These are phyloP conservation scores for Lachancea fermentati DNA, from an alignment of 805 yeast genomes.

Conservation along the genomic window DNA sequence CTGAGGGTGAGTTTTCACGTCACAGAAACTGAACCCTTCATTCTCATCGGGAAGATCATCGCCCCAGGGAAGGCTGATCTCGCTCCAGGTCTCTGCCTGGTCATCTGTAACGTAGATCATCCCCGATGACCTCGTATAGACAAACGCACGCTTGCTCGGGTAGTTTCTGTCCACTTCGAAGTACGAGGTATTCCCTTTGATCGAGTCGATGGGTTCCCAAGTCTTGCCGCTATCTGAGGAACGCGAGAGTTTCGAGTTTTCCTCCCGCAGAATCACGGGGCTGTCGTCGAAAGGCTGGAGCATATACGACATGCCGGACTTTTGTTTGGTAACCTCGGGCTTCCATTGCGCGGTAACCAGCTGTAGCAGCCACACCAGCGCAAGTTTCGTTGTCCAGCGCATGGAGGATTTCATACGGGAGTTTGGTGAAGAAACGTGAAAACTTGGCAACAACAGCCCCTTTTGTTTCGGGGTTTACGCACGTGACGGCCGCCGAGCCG, in stretches of 20 bases:
- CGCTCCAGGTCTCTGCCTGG: constrained; percentile 27
- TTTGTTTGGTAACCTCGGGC: constrained; percentile 16
- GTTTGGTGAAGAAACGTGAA: neutral
- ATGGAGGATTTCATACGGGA: neutral
- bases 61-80: constrained; percentile 7
- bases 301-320: constrained; percentile 1
- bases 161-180: constrained; percentile 1
- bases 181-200: neutral
- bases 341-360: constrained; percentile 12
- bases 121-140: neutral
- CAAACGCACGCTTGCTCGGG: constrained; percentile 4
- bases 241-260: constrained; percentile 26
- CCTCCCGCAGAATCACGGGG: constrained; percentile 35
- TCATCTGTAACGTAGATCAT: constrained; percentile 22
- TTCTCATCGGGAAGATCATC: neutral
- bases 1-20: constrained; percentile 16
- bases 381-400: neutral
- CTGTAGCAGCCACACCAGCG: constrained; percentile 1
- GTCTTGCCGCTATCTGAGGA: constrained; percentile 47
- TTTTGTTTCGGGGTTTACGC: neutral
- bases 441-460: neutral
- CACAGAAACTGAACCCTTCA: constrained; percentile 1
- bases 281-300: constrained; percentile 47
- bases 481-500: neutral
- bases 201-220: constrained; percentile 34